Base-by-base conservation (phyloP, 1,284 basidiomycete species). In the Coniferiporia sulphurascens region DNA sequence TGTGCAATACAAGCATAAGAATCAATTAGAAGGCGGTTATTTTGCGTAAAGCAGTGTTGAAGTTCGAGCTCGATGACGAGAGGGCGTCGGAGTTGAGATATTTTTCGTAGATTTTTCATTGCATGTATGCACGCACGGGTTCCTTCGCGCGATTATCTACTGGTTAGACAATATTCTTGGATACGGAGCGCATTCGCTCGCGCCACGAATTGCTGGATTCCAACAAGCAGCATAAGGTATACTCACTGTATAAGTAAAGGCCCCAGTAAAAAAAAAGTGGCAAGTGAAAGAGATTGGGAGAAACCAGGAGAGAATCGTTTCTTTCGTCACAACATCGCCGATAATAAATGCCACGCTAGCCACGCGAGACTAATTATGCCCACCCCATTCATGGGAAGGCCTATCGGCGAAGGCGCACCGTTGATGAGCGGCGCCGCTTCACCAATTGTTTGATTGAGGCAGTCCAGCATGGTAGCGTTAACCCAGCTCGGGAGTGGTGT, bases 391-490 rank as follows among this genome's bases (percentile, higher is more conserved):
- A 55, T n/a, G 15, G 52, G 52, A 15, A 45, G 48, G 19, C 48
- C 45, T 21, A 45, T 32, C 19, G 45, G 21, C 13, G 44, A 36
- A 17, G 43, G 22, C 36, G 65, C 67, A 4, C 66, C 62, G 32
- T 63, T 68, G n/a, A 76, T 55, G 7, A 78, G 70, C 1, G 74
- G 76, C 10, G 71, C 73, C 0, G 71, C 70, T 9, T 52, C 52
- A 21, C 72, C 77, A 54, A 81, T 78, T 13, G 79, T 81, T 46
- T 71, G 64, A 60, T 81, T 77, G 52, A 81, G 61, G 59, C 78
- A 78, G 34, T 70, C 59, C 50, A 81, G 65, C 50, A 80, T 62
- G 2, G 67, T 69, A 38, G 59, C 67, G 60, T 81, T 75, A 38
- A 77, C 65, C 43, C 70, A 72, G 12, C 67, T 67, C 4, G 74